Evolutionary conservation across 805 yeast species (phyloP), one percentile per base, ranked within the genome.

Genomic region (Candida taoyuanica): DNA sequence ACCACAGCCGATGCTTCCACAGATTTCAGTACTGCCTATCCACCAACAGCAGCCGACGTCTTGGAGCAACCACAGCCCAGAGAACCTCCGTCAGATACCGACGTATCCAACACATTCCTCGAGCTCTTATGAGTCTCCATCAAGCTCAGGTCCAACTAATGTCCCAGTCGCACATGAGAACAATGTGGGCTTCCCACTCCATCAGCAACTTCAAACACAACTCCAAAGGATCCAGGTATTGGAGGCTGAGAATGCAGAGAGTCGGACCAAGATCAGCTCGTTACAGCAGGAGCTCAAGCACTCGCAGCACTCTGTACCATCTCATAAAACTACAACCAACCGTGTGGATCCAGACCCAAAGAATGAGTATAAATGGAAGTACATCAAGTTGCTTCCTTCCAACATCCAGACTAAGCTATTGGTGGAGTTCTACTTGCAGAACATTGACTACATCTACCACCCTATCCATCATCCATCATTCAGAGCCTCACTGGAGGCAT

Each of bases 391-490:
- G 4, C 20, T 54, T 8, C 57, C 57, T 1, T 49, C 56, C 23
- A 51, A 42, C 34, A 44, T 44, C 12, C 57, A 52, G 20, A 50
- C 56, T 1, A 49, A 43, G 24, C 29, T 53, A 11, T 29, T 56
- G 3, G 54, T 53, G 8, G 56, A 56, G 17, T 54, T 54, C 30
- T 56, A 56, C 29, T 34, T 56, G 25, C 48, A 45, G 16, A 49
- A 56, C 34, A 41, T 56, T 21, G 61, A 56, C 32, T 56, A 54
- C 44, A 53, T 56, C 18, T 55, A 55, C 33, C 61, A 56, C 37
- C 56, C 61, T 4, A 23, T 56, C 11, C 61, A 56, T 31, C 59
- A 56, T 42, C 60, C 59, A 17, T 34, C 52, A 2, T 56, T 56
- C 34, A 43, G 36, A 14, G 33, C 21, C 13, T 37, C 47, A 5